Evolutionary conservation across 352 stramenopile species (phyloP), one percentile per base, ranked within the genome.

Genomic region (Pythium scleroteichum): DNA sequence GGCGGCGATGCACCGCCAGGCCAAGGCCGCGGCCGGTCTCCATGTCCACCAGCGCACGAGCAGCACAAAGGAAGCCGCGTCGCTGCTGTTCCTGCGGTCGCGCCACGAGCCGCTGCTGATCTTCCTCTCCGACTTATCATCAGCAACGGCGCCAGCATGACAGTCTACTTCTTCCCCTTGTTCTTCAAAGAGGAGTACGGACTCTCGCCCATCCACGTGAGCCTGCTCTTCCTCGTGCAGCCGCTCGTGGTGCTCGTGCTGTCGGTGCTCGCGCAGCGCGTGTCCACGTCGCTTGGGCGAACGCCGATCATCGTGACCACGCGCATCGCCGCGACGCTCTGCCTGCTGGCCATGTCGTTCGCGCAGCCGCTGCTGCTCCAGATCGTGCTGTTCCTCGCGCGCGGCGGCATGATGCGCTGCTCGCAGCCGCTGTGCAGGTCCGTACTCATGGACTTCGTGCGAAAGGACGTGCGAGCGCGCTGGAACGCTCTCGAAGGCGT

Each of bases 61-160:
- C 38, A 59, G 50, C 24, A 33, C 10, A 3, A 51, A 20, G 13
- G 27, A 45, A 6, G 52, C 59, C 33, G 70, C 67, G 33, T 66
- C 61, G 35, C 91, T 91, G 33, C 45, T 86, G 50, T 88, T 79
- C 58, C 79, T 94, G 59, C 61, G 64, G 4, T 75, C 78, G 32
- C 68, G 71, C 27, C 82, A 92, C 62, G 80, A 92, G 49, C 84
- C 84, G 40, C 76, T 73, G 33, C 56, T 94, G 12, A 63, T 94
- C 35, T 94, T 94, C 50, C n/a, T 78, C 3, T 86, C 82, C 20
- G 84, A 94, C 72, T 94, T 94, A 79, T 94, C 62, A 88, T 94
- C 66, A 90, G 79, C 78, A 94, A 94, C 45, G 84, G 84, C 42
- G 84, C 84, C 3, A 82, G 84, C 53, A 94, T 94, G 82, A 92